Evolutionary conservation across 2,329 filamentous ascomycete genomes (phyloP).

Genomic region (Phyllosticta capitalensis): DNA sequence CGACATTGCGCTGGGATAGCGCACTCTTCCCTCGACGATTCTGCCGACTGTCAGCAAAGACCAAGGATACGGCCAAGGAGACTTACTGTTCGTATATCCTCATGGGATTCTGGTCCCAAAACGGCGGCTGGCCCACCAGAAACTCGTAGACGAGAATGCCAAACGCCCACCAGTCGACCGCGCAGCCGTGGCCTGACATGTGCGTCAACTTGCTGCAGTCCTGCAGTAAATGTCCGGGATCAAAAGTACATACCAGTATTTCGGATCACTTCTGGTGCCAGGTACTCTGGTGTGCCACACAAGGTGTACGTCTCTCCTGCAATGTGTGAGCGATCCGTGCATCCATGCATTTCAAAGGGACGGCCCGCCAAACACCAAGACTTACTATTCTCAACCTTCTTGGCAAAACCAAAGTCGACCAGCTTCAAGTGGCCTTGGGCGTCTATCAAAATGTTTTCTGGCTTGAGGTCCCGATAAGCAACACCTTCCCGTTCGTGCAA

Average conservation of each 20-base stretch:
- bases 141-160: constrained; percentile 81
- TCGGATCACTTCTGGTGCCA: constrained; percentile 75
- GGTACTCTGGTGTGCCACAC: constrained; percentile 75
- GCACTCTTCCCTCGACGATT: constrained; percentile 68
- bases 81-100: constrained; percentile 68
- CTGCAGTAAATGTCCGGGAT: background rate
- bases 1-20: constrained; percentile 62
- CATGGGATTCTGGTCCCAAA: constrained; percentile 79
- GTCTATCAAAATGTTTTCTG: constrained; percentile 73
- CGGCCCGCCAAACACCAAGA: constrained; percentile 4
- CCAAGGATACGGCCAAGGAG: background rate
- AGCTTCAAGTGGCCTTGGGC: constrained; percentile 70
- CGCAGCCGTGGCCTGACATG: constrained; percentile 48
- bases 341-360: background rate
- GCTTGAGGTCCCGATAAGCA: constrained; percentile 74
- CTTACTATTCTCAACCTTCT: constrained; percentile 57
- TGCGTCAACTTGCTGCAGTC: constrained; percentile 14
- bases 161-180: constrained; percentile 82
- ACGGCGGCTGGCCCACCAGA: constrained; percentile 73
- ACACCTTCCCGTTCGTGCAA: constrained; percentile 72
- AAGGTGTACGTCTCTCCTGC: constrained; percentile 68
- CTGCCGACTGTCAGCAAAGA: constrained; percentile 30
- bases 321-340: background rate
- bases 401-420: constrained; percentile 79
- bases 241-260: constrained; percentile 51